Base-by-base conservation (phyloP, 106 monocot genomes). In the Dioscorea zingiberensis region DNA sequence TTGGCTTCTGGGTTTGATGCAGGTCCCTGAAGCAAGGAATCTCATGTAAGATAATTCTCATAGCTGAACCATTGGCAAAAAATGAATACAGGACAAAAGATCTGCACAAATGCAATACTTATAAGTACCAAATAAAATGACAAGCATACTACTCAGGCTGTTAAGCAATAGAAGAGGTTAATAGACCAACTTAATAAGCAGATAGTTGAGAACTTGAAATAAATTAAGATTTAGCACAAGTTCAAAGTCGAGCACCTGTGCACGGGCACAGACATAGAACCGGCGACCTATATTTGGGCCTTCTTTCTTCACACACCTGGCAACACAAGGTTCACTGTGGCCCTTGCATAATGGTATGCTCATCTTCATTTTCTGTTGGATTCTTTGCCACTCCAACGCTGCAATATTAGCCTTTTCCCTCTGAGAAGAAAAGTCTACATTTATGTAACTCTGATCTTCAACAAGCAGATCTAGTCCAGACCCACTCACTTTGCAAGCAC, bases 271-370 rank as follows among this genome's bases (percentile, higher is more conserved):
- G 23, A 86, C 86, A 67, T 98, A 93, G 68, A 98, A 98, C 44
- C 80, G 64, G n/a, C 92, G 83, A 54, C 97, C 97, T 55, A 80
- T 67, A 82, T 98, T 98, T 54, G 93, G 70, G 29, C 97, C 97
- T 69, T 79, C 25, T 68, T 81, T 95, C 74, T 91, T 98, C 29
- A 98, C 97, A 28, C 73, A 84, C 62, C 97, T 88, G 56, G 92
- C 79, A 77, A 98, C 92, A 82, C 97, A 98, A 14, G 97, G 97
- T 82, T 98, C 97, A 59, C 69, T 59, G 76, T 98, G 97, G 1
- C 92, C 92, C 73, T 81, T 97, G 73, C 97, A 98, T 28, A 86
- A 79, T 58, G 97, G 97, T 76, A 98, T 56, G 62, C 77, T 98
- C 53, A 53, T 89, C 38, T 82, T 93, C 97, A 98, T 98, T 77